Base-by-base conservation (phyloP, 371 early-diverging fungal species). In the Zychaea mexicana region DNA sequence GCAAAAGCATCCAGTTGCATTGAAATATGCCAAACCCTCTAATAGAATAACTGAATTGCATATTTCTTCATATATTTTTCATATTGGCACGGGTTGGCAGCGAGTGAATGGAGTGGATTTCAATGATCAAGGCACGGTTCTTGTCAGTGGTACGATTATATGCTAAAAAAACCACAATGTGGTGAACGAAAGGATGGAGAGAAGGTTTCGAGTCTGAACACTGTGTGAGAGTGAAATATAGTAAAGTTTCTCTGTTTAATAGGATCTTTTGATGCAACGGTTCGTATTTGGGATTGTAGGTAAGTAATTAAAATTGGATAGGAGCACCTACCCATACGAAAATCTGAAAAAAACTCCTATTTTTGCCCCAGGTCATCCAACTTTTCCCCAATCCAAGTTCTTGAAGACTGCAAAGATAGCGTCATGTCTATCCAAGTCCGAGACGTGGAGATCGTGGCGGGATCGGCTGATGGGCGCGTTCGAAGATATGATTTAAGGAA, bases 221-320 rank as follows among this genome's bases (percentile, higher is more conserved):
- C 33, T 33, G 33, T 33, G 8, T 12, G 12, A 12, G 12, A 33
- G 33, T 8, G 33, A 33, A 33, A 33, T 12, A 33, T 12, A 5
- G 5, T 33, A 33, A 33, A 33, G 12, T 12, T 47, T 55, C 54
- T 36, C 26, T 62, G 22, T 31, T 59, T 39, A 33, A 30, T 62
- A 83, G 94, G 94, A 3, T 94, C 95, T 2, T 95, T 92, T 70
- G 98, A 98, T 75, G 89, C 94, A 3, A 90, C 94, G 0, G 90
- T 98, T 26, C 80, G 92, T 33, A 73, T 94, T 46, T 97, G 97
- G 97, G 98, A 98, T 66, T 86, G 85, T 67, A 81, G 88, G 88
- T 78, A 75, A 60, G 47, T n/a, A 3, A 5, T 31, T 9, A n/a
- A n/a, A n/a, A n/a, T n/a, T n/a, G n/a, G n/a, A n/a, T n/a, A n/a